Evolutionary conservation across 208 protist species (phyloP).

Genomic region (Leishmania major): DNA sequence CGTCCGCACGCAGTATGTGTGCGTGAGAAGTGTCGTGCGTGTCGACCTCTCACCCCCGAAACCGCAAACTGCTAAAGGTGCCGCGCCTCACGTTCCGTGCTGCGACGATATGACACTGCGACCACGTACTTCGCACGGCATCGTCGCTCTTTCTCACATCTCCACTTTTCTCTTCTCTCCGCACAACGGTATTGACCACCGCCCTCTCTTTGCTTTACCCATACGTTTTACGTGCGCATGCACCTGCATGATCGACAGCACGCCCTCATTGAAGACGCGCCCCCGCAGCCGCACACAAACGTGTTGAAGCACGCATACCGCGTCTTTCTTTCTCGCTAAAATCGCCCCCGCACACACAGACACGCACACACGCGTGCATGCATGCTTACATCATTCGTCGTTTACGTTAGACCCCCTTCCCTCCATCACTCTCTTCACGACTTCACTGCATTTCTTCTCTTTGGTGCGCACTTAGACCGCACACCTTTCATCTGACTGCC

Average conservation of each 20-base stretch:
- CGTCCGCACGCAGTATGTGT: background rate
- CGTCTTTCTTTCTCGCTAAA: background rate
- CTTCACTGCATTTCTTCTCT: background rate
- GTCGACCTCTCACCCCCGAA: background rate
- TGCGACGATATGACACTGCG: background rate
- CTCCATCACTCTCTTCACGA: background rate
- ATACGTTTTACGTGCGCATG: background rate
- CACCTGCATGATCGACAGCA: background rate
- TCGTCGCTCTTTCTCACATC: background rate
- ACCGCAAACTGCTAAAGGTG: background rate
- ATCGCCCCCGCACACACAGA: background rate
- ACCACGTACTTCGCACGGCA: background rate
- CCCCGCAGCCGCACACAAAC: background rate
- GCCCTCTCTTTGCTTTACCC: no score
- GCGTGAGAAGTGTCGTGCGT: background rate
- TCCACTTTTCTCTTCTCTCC: background rate
- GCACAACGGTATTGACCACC: no score
- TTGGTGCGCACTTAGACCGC: background rate
- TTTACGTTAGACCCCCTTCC: background rate
- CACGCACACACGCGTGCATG: background rate
- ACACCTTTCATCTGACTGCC: background rate
- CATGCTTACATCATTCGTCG: conserved; percentile 9
- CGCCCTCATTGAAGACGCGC: background rate
- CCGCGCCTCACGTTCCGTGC: background rate
- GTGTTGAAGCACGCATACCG: background rate